Base-by-base conservation (phyloP, 257 asterid species). In the Agastache rugosa region DNA sequence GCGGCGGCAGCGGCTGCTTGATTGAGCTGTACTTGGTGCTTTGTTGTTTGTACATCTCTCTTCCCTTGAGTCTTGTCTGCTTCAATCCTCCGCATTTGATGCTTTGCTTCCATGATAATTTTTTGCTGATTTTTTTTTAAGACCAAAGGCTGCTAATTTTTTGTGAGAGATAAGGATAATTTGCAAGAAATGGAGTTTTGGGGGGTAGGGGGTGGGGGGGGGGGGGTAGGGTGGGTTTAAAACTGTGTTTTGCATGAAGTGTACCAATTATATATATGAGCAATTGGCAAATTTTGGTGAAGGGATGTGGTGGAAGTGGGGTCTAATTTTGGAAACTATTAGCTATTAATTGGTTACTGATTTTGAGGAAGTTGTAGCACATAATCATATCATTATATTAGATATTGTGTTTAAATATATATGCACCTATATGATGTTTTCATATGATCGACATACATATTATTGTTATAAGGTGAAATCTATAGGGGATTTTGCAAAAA, bases 121-220 rank as follows among this genome's bases (percentile, higher is more conserved):
- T 69, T 8, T 15, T 19, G 56, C 5, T 61, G 55, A 47, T 62
- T 69, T 12, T 10, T 37, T 10, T 17, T n/a, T n/a, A n/a, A 51
- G 47, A 9, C 39, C 8, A 16, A 63, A 74, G 61, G 75, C 51
- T 71, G 45, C 67, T 14, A 64, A 59, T 11, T 50, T 61, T 69
- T 63, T 47, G 27, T 65, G 81, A 44, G 17, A 69, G 90, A 87
- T 85, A 84, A 87, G 91, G 87, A 79, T 86, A 64, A 86, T 82
- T 68, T 61, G 76, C 63, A 58, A 82, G 75, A 65, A 34, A 78
- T 66, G 84, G 81, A 67, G 86, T 11, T 67, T n/a, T 0, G 20
- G 62, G 34, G 22, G 56, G 27, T 31, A 7, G 37, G 37, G 34
- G n/a, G 50, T 23, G 73, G 37, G 37, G 37, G 34, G n/a, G 50